Evolutionary conservation across 495 filamentous ascomycete species (phyloP).

Genomic region (Evernia prunastri): DNA sequence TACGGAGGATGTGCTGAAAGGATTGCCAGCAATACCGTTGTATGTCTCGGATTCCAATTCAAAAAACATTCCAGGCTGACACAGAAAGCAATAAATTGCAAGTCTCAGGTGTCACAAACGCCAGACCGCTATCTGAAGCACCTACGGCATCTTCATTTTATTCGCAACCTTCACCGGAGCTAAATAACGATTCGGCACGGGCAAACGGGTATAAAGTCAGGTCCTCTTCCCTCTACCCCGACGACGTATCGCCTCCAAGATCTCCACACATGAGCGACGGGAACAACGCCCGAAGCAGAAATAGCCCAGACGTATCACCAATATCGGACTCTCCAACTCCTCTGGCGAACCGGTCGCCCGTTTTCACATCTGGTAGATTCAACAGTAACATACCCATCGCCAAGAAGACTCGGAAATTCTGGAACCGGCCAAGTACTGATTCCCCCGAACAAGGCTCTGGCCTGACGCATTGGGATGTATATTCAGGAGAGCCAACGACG

Average conservation of each 20-base stretch:
- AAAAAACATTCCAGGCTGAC: background rate
- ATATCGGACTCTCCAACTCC: slow-evolving; percentile 34
- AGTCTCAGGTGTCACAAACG: slow-evolving; percentile 6
- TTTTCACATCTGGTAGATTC: slow-evolving; percentile 16
- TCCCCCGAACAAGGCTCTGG: slow-evolving; percentile 21
- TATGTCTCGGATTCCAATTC: slow-evolving; percentile 27
- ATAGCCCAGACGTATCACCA: slow-evolving; percentile 43
- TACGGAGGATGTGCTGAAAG: slow-evolving; percentile 31
- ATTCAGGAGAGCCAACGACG: slow-evolving; percentile 43
- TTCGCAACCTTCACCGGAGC: slow-evolving; percentile 37
- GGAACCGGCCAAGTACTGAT: slow-evolving; percentile 20
- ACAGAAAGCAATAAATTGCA: slow-evolving; percentile 19
- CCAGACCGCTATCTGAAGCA: slow-evolving; percentile 31
- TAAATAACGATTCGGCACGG: slow-evolving; percentile 12
- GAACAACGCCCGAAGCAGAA: slow-evolving; percentile 13
- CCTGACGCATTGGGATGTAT: slow-evolving; percentile 44
- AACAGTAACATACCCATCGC: slow-evolving; percentile 27
- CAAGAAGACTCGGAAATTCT: slow-evolving; percentile 25
- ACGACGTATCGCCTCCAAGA: slow-evolving; percentile 43
- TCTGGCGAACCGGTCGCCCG: slow-evolving; percentile 13
- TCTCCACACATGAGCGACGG: slow-evolving; percentile 31
- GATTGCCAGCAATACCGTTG: slow-evolving; percentile 39
- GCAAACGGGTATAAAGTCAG: slow-evolving; percentile 21
- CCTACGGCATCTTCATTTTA: slow-evolving; percentile 39
- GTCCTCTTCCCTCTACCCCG: slow-evolving; percentile 31